These are phyloP conservation scores for Salix brachista DNA, from an alignment of 345 rosid species.

Conservation along the genomic window DNA sequence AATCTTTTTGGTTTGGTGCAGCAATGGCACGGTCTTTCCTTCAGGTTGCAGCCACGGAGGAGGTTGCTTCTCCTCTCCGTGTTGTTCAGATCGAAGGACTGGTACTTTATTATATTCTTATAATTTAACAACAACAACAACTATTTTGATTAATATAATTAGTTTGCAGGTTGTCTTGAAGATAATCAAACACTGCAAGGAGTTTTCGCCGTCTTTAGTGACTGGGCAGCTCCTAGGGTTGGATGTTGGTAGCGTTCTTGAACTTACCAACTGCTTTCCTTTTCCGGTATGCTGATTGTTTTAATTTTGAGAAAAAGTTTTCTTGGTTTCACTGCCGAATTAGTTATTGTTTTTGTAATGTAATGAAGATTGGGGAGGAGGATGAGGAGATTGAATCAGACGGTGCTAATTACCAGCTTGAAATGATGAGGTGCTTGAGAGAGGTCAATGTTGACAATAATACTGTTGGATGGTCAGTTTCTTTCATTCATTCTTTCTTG, in stretches of 20 bases:
- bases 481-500: not conserved
- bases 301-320: not conserved
- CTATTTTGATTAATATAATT: not conserved
- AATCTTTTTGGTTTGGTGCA: not conserved
- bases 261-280: conserved; percentile 98
- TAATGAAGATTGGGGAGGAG: conserved; percentile 64
- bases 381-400: conserved; percentile 98
- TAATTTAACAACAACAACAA: not conserved
- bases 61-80: conserved; percentile 80
- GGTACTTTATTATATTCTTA: conserved; percentile 33
- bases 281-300: conserved; percentile 57
- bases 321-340: not conserved
- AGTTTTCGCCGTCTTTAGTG: conserved; percentile 88
- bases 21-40: conserved; percentile 70
- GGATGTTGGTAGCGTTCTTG: conserved; percentile 97
- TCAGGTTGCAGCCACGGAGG: conserved; percentile 82
- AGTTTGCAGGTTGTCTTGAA: conserved; percentile 65
- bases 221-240: conserved; percentile 98
- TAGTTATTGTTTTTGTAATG: not conserved
- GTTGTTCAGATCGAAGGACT: conserved; percentile 98
- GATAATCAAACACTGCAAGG: conserved; percentile 97
- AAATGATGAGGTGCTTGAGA: conserved; percentile 96
- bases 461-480: conserved; percentile 88
- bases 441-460: conserved; percentile 99
- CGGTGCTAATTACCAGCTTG: conserved; percentile 99